These are phyloP conservation scores for Tetrapisispora fleetii DNA, from an alignment of 805 yeast species.

Conservation along the genomic window DNA sequence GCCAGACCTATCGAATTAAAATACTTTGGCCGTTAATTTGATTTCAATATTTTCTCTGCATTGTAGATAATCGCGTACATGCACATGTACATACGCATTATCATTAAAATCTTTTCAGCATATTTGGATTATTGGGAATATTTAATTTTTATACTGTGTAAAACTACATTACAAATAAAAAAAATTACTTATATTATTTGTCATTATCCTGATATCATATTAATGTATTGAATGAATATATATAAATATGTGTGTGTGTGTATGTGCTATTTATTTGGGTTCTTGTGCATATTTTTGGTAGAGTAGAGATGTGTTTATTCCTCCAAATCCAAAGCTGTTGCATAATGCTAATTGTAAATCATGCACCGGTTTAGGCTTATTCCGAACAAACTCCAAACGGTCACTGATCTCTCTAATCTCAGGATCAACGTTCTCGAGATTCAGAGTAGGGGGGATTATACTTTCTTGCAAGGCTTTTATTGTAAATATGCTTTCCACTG, in stretches of 20 bases:
- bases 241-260: too few relatives aligned
- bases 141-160: background rate
- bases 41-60: background rate
- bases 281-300: slow-evolving; percentile 25
- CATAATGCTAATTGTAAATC: slow-evolving; percentile 53
- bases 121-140: background rate
- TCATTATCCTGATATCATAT: background rate
- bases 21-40: slow-evolving; percentile 36
- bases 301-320: slow-evolving; percentile 74
- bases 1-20: slow-evolving; percentile 59
- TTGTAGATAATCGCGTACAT: background rate
- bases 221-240: too few relatives aligned
- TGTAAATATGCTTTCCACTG: slow-evolving; percentile 82
- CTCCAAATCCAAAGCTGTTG: slow-evolving; percentile 97
- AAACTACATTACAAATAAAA: background rate
- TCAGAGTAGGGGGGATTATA: slow-evolving; percentile 70
- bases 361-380: slow-evolving; percentile 32
- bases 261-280: too few relatives aligned
- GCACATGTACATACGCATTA: background rate
- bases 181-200: background rate
- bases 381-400: slow-evolving; percentile 48
- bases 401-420: slow-evolving; percentile 8
- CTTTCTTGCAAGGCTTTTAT: slow-evolving; percentile 50
- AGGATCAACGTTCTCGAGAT: slow-evolving; percentile 41
- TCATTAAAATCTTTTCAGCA: background rate